Evolutionary conservation across 2,329 filamentous ascomycete genomes (phyloP).

Genomic region (Chaetothyriales sp.): DNA sequence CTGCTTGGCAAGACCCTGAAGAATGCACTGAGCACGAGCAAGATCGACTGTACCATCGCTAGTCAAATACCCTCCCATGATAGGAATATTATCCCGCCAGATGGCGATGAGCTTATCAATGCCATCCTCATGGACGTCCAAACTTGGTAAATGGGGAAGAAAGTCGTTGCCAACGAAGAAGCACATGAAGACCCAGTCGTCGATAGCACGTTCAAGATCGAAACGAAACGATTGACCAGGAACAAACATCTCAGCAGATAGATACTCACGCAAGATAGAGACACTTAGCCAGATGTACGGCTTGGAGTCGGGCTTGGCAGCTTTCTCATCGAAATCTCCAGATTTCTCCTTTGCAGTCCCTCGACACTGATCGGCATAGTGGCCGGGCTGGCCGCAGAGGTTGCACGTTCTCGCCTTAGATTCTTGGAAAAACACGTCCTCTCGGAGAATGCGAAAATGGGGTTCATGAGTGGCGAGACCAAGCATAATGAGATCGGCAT

Average conservation of each 20-base stretch:
- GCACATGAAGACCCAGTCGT: slow-evolving; percentile 99
- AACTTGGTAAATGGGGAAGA: slow-evolving; percentile 86
- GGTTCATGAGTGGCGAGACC: slow-evolving; percentile 94
- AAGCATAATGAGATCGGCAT: slow-evolving; percentile 97
- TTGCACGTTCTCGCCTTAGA: slow-evolving; percentile 69
- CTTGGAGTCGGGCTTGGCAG: slow-evolving; percentile 56
- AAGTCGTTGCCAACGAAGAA: slow-evolving; percentile 99
- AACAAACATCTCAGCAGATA: slow-evolving; percentile 77
- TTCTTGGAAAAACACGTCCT: slow-evolving; percentile 92
- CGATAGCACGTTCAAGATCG: slow-evolving; percentile 83
- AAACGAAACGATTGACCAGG: slow-evolving; percentile 74
- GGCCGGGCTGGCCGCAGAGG: slow-evolving; percentile 82
- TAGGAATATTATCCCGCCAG: slow-evolving; percentile 81
- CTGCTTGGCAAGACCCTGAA: slow-evolving; percentile 77
- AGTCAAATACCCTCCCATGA: slow-evolving; percentile 91
- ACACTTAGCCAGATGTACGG: slow-evolving; percentile 99
- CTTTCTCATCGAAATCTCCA: slow-evolving; percentile 71
- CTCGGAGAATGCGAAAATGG: slow-evolving; percentile 86
- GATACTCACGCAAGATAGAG: slow-evolving; percentile 77
- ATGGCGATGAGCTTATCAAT: slow-evolving; percentile 95
- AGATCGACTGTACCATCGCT: slow-evolving; percentile 89
- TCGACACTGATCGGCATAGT: slow-evolving; percentile 73
- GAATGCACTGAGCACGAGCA: slow-evolving; percentile 70
- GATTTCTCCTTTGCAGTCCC: slow-evolving; percentile 66
- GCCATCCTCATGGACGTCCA: slow-evolving; percentile 92